Evolutionary conservation across 1,284 basidiomycete species (phyloP).

Genomic region (Lignosus rhinocerotis): DNA sequence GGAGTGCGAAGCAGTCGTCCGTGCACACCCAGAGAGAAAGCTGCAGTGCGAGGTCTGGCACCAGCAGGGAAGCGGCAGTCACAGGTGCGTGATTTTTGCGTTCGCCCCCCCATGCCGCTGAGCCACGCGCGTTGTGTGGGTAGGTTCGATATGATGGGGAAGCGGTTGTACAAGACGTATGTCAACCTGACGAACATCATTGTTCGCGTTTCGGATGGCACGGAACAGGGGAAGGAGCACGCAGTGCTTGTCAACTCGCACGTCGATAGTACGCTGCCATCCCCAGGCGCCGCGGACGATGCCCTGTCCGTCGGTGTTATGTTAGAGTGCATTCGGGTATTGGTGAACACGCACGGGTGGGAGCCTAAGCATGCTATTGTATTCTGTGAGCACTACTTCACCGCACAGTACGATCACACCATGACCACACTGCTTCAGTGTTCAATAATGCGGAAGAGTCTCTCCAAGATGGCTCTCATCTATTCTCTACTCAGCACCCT

Average conservation of each 20-base stretch:
- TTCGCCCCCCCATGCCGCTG: not conserved
- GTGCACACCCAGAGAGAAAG: conserved; percentile 49
- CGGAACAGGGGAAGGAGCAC: conserved; percentile 71
- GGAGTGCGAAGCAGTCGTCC: conserved; percentile 60
- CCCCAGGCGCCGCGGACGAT: conserved; percentile 89
- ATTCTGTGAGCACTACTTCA: conserved; percentile 61
- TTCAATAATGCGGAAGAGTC: conserved; percentile 97
- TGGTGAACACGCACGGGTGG: conserved; percentile 74
- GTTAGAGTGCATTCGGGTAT: conserved; percentile 85
- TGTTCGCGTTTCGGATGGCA: conserved; percentile 85
- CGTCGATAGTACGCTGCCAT: conserved; percentile 81
- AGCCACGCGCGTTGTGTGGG: not conserved
- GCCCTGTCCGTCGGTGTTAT: conserved; percentile 88
- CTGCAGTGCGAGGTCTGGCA: conserved; percentile 87
- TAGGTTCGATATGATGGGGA: conserved; percentile 85
- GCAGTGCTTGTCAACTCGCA: conserved; percentile 90
- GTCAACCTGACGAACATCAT: conserved; percentile 87
- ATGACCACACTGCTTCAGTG: conserved; percentile 47
- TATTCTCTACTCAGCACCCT: conserved; percentile 87
- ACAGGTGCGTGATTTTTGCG: conserved; percentile 54
- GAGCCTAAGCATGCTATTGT: conserved; percentile 81
- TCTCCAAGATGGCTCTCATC: conserved; percentile 92
- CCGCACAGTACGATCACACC: too few relatives aligned
- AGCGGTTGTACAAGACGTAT: conserved; percentile 91
- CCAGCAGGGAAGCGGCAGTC: conserved; percentile 83